Conservation (phyloP, 1,139 yeast genomes). For the Debaryomyces sp. region DNA sequence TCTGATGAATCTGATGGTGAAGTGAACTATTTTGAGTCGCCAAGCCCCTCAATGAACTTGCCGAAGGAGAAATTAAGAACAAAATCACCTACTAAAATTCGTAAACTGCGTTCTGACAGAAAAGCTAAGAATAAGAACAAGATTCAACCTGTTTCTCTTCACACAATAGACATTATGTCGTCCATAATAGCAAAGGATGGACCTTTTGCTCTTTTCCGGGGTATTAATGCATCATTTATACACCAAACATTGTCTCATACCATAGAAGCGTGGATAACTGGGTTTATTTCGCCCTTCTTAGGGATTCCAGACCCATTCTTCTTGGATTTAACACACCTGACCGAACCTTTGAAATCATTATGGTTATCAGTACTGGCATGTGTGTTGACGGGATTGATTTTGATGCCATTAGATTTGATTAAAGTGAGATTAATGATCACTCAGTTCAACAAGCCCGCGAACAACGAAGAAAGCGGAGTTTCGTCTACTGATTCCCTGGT, state of each 20-base stretch:
- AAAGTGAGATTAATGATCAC: slow-evolving; percentile 79
- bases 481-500: slow-evolving; percentile 5
- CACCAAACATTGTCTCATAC: slow-evolving; percentile 76
- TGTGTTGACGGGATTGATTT: slow-evolving; percentile 70
- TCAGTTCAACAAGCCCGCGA: slow-evolving; percentile 31
- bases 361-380: slow-evolving; percentile 71
- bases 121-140: slow-evolving; percentile 21
- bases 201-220: slow-evolving; percentile 81
- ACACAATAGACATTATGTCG: slow-evolving; percentile 71
- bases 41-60: slow-evolving; percentile 1
- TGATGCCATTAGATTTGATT: slow-evolving; percentile 82
- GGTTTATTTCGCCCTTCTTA: slow-evolving; percentile 77
- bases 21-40: slow-evolving; percentile 53
- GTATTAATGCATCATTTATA: slow-evolving; percentile 82
- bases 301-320: slow-evolving; percentile 92
- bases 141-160: slow-evolving; percentile 64
- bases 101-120: slow-evolving; percentile 4
- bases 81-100: slow-evolving; percentile 9
- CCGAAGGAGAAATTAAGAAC: slow-evolving; percentile 1
- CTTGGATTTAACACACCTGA: slow-evolving; percentile 79
- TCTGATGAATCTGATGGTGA: slow-evolving; percentile 45
- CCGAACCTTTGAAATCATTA: slow-evolving; percentile 72
- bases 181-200: slow-evolving; percentile 79
- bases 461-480: slow-evolving; percentile 10
- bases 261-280: slow-evolving; percentile 90